Evolutionary conservation across 2,329 filamentous ascomycete genomes (phyloP).

Genomic region (Alternaria longipes): DNA sequence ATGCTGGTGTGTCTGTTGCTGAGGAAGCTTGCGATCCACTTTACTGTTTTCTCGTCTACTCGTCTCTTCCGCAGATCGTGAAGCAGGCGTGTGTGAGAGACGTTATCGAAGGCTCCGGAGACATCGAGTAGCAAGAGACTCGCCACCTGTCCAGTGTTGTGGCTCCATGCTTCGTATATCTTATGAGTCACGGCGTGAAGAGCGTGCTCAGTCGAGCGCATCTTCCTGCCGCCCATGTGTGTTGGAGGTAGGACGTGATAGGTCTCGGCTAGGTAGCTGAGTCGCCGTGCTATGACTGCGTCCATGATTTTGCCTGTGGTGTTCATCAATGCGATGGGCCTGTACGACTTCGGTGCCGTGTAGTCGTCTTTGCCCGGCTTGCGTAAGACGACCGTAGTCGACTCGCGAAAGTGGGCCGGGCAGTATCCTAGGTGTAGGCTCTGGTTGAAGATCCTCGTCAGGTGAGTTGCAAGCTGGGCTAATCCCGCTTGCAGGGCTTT

Average conservation of each 20-base stretch:
- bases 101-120: constrained; percentile 42
- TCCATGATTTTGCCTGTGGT: constrained; percentile 44
- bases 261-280: constrained; percentile 24
- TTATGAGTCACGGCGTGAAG: constrained; percentile 37
- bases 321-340: constrained; percentile 38
- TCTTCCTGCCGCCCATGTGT: constrained; percentile 36
- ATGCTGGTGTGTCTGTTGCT: constrained; percentile 25
- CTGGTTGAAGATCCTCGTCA: too few relatives aligned
- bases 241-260: constrained; percentile 31
- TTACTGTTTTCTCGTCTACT: constrained; percentile 25
- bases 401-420: too few relatives aligned
- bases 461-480: too few relatives aligned
- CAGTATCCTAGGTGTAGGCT: too few relatives aligned
- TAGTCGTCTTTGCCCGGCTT: constrained; percentile 43
- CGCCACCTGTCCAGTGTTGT: constrained; percentile 25
- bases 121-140: constrained; percentile 46
- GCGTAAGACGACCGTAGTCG: constrained; percentile 15
- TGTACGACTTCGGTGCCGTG: constrained; percentile 34
- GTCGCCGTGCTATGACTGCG: constrained; percentile 28
- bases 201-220: constrained; percentile 35
- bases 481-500: too few relatives aligned
- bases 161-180: constrained; percentile 35
- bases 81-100: constrained; percentile 33
- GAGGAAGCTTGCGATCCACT: constrained; percentile 32
- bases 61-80: constrained; percentile 29